Evolutionary conservation across 176 grass and related monocot species (phyloP), one percentile per base, ranked within the genome.

Genomic region (Triticum dicoccoides): DNA sequence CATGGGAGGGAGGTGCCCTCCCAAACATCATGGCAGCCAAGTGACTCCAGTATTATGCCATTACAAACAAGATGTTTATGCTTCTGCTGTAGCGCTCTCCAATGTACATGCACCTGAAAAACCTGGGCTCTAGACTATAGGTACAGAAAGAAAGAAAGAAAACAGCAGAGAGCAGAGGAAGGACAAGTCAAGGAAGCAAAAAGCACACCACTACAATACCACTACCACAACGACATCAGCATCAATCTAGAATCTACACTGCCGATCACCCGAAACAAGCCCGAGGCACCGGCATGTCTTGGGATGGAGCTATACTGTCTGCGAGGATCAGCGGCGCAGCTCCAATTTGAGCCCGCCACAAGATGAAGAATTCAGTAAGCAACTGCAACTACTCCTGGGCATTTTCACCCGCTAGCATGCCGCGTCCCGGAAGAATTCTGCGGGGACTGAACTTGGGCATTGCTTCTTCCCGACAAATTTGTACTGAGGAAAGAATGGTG

Each of bases 381-480:
- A 87, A 88, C 86, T 91, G 76, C 14, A 81, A 81, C 75, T 81
- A 76, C 29, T 76, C 69, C 69, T 76, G 35, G 21, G 67, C 38
- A 68, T 69, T 58, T 69, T 66, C 66, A 8, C 73, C 65, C 23
- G 65, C 76, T 83, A 98, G 56, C 86, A 89, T 18, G 77, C 18
- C 8, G 30, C 33, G 39, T 98, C 90, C 47, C 74, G 65, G 87
- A 94, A 96, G 59, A 91, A 90, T 56, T 98, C 90, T 0, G 84
- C 71, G 1, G 93, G 93, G 63, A 98, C 62, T 69, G 86, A 66
- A 66, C 90, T 25, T 9, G 93, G 92, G 34, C 93, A 98, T 66
- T 88, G 77, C 82, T 94, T 94, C 88, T 96, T 98, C 4, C 93
- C 90, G 14, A 91, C 96, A 86, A 91, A 92, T 38, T 98, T 98